Conservation (phyloP, 257 asterid species). For the Cinchona pubescens region DNA sequence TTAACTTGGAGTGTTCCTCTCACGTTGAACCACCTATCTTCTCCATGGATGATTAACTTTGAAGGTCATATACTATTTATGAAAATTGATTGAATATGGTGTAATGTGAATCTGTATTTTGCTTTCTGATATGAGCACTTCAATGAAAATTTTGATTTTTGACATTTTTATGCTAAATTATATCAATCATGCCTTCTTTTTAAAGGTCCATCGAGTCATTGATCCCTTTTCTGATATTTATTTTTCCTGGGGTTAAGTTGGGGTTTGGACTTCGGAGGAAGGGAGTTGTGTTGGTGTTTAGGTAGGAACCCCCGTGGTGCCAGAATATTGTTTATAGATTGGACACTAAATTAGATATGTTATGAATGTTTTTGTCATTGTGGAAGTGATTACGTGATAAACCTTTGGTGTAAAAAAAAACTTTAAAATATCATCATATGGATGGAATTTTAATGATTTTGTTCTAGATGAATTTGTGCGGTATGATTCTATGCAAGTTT, state of each 20-base stretch:
- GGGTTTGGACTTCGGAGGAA: too few relatives aligned
- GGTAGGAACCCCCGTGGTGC: too few relatives aligned
- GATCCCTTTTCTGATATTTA: too few relatives aligned
- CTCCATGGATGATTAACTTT: conserved; percentile 86
- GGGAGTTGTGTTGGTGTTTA: too few relatives aligned
- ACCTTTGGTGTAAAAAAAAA: not conserved
- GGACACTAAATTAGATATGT: not conserved
- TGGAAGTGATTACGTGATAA: not conserved
- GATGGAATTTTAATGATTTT: not conserved
- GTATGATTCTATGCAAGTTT: not conserved
- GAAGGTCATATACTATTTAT: conserved; percentile 50
- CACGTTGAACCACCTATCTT: conserved; percentile 52
- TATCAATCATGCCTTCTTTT: not conserved
- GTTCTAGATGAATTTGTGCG: not conserved
- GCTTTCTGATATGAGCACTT: not conserved
- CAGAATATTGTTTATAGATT: too few relatives aligned
- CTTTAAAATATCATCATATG: not conserved
- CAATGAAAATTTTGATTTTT: not conserved
- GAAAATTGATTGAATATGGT: not conserved
- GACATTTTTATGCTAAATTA: not conserved
- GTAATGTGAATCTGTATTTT: not conserved
- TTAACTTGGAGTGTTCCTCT: conserved; percentile 31
- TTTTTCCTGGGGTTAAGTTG: too few relatives aligned
- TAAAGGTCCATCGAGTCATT: too few relatives aligned
- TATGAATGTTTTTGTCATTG: not conserved